Conservation (phyloP, 495 filamentous ascomycete species). For the Xeromyces bisporus region DNA sequence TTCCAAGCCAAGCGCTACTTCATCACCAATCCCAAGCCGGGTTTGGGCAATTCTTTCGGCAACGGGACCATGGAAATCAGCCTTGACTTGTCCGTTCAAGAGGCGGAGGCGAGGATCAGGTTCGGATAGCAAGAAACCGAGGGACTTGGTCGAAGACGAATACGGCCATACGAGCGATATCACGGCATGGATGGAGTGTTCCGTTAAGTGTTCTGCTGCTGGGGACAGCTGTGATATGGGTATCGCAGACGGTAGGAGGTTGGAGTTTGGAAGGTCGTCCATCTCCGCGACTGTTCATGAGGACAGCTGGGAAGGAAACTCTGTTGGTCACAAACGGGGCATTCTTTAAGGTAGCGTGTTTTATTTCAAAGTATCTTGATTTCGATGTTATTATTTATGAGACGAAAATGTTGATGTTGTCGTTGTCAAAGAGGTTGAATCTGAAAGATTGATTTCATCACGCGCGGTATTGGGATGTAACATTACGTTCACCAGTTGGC, state of each 20-base stretch:
- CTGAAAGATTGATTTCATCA: too few species aligned
- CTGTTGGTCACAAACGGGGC: too few species aligned
- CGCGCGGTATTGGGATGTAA: too few species aligned
- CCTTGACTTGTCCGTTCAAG: conserved; percentile 64
- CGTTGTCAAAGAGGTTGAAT: too few species aligned
- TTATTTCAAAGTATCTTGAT: too few species aligned
- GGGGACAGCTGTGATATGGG: conserved; percentile 57
- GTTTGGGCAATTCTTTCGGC: conserved; percentile 51
- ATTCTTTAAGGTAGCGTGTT: too few species aligned
- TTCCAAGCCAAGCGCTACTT: conserved; percentile 47
- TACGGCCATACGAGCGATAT: conserved; percentile 88
- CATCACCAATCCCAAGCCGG: conserved; percentile 60
- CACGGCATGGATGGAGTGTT: conserved; percentile 39
- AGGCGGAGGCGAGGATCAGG: conserved; percentile 72
- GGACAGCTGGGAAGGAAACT: background rate
- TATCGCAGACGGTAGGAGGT: conserved; percentile 17
- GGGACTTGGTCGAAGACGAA: conserved; percentile 50
- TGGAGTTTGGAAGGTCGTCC: conserved; percentile 13
- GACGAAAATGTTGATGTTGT: too few species aligned
- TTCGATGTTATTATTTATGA: background rate
- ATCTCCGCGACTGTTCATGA: conserved; percentile 13
- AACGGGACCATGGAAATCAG: conserved; percentile 54
- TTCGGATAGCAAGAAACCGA: conserved; percentile 68
- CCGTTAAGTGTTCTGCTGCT: conserved; percentile 14
- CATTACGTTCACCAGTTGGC: too few species aligned